phyloP scores from a whole-genome alignment of 768 basidiomycete genomes.

The Macrocybe gigantea region DNA sequence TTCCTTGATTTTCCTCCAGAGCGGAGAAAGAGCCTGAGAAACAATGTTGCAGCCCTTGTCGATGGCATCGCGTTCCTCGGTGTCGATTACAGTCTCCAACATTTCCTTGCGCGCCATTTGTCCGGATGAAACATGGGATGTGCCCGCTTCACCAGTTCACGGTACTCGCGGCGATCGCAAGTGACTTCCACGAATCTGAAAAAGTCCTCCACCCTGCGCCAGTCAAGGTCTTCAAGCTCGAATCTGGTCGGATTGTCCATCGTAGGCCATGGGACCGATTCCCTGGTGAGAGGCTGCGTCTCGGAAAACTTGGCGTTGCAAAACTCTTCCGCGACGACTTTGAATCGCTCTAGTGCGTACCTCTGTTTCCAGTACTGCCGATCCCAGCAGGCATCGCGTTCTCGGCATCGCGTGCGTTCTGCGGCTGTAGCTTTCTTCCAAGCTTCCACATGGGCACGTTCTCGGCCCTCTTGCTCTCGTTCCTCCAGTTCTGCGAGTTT shows the following conservation, averaged over 20 bases:
- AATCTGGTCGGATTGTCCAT: conserved; percentile 1
- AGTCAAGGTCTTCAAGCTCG: conserved; percentile 17
- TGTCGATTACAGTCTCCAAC: conserved; percentile 37
- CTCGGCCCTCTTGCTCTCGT: not conserved
- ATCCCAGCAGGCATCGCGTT: conserved; percentile 3
- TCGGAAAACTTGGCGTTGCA: conserved; percentile 16
- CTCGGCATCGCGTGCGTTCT: conserved; percentile 7
- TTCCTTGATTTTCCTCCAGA: conserved; percentile 37
- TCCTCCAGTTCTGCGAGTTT: not conserved
- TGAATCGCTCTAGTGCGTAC: not conserved
- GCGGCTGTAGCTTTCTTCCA: conserved; percentile 6
- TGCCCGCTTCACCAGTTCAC: conserved; percentile 42
- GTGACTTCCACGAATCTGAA: conserved; percentile 33
- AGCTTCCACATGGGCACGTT: conserved; percentile 1
- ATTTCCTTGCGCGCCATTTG: conserved; percentile 48
- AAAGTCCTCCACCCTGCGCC: conserved; percentile 50
- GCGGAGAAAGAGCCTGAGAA: conserved; percentile 51
- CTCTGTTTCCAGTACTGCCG: not conserved
- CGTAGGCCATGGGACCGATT: conserved; percentile 10
- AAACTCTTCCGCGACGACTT: conserved; percentile 7
- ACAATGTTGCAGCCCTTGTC: conserved; percentile 52
- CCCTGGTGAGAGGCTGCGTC: conserved; percentile 11
- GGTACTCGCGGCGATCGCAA: conserved; percentile 38
- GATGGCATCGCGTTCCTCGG: conserved; percentile 29
- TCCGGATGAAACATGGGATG: conserved; percentile 56